Conservation (phyloP, 129 eudicot species). For the Gnaphalium uliginosum region DNA sequence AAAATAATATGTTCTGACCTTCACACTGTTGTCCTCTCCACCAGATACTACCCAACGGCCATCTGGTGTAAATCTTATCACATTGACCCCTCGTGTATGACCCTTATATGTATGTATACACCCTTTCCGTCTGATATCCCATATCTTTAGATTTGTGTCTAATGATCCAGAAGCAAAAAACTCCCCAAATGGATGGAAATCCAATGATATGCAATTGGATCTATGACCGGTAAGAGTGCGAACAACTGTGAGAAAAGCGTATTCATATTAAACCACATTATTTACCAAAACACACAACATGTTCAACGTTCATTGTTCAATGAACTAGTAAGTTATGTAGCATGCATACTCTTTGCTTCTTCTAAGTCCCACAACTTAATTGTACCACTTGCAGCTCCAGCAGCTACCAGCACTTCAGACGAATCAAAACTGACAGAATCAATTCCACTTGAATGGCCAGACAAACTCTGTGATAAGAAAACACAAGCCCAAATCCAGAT, state of each 20-base stretch:
- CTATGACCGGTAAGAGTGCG: slow-evolving; percentile 96
- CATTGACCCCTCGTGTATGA: slow-evolving; percentile 95
- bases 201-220: slow-evolving; percentile 92
- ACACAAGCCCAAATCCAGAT: background rate
- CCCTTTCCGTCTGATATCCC: slow-evolving; percentile 97
- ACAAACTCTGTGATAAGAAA: slow-evolving; percentile 70
- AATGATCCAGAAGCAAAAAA: slow-evolving; percentile 96
- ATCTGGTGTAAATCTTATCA: slow-evolving; percentile 96
- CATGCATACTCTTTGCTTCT: slow-evolving; percentile 87
- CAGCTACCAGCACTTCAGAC: slow-evolving; percentile 92
- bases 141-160: slow-evolving; percentile 96
- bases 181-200: slow-evolving; percentile 97
- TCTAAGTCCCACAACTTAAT: slow-evolving; percentile 98
- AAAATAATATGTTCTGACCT: slow-evolving; percentile 43
- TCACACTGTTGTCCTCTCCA: slow-evolving; percentile 96
- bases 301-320: background rate
- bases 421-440: slow-evolving; percentile 98
- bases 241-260: slow-evolving; percentile 53
- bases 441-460: slow-evolving; percentile 99
- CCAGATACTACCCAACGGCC: slow-evolving; percentile 99
- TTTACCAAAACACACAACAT: slow-evolving; percentile 13
- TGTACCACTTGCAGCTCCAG: slow-evolving; percentile 99
- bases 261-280: background rate
- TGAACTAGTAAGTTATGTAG: background rate
- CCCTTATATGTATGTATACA: slow-evolving; percentile 97